Evolutionary conservation across 805 yeast genomes (phyloP).

Genomic region (Candida nonsorbophila): DNA sequence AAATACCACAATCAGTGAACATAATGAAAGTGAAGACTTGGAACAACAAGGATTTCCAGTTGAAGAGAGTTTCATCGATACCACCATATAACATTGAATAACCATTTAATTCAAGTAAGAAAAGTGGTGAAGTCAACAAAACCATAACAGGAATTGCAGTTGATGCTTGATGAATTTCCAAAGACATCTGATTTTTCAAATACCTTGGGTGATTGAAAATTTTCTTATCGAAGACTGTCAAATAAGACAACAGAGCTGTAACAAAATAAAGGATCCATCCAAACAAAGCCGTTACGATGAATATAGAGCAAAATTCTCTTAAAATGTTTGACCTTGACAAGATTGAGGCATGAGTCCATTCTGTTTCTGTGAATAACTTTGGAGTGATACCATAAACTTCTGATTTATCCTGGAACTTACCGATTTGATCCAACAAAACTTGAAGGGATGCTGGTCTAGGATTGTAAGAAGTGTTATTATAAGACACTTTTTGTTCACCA

Average conservation of each 20-base stretch:
- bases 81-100: slow-evolving; percentile 72
- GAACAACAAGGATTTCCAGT: slow-evolving; percentile 54
- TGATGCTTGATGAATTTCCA: slow-evolving; percentile 76
- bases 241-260: slow-evolving; percentile 74
- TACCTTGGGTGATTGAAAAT: slow-evolving; percentile 95
- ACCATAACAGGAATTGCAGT: slow-evolving; percentile 91
- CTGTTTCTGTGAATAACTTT: slow-evolving; percentile 48
- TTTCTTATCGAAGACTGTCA: slow-evolving; percentile 76
- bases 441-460: slow-evolving; percentile 1
- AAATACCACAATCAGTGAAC: slow-evolving; percentile 92
- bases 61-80: slow-evolving; percentile 58
- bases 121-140: slow-evolving; percentile 82
- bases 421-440: too few species aligned
- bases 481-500: slow-evolving; percentile 11
- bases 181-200: slow-evolving; percentile 83
- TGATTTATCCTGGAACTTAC: slow-evolving; percentile 20
- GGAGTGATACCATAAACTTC: slow-evolving; percentile 67
- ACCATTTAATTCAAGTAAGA: slow-evolving; percentile 77
- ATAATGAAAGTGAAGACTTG: slow-evolving; percentile 79
- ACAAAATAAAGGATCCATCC: slow-evolving; percentile 80
- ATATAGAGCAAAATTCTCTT: slow-evolving; percentile 67
- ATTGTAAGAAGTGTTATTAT: background rate
- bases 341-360: slow-evolving; percentile 58
- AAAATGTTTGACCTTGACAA: slow-evolving; percentile 66
- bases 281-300: slow-evolving; percentile 66